Evolutionary conservation across 164 flowering plant genomes (phyloP), one percentile per base, ranked within the genome.

Genomic region (Vitis rotundifolia): DNA sequence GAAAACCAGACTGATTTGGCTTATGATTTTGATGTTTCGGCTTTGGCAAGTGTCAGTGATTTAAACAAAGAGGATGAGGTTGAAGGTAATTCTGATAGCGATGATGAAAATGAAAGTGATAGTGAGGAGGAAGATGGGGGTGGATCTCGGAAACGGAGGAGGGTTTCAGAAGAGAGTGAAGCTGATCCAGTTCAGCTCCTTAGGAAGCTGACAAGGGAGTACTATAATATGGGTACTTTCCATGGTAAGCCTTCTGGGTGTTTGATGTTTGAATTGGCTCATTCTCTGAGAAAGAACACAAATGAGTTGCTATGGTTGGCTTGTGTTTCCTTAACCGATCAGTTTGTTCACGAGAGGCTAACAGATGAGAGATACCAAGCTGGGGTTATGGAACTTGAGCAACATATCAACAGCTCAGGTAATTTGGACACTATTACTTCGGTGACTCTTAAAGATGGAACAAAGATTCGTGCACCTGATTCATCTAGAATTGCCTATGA

Each of bases 231-330:
- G 88, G 98, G 97, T n/a, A 92, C 89, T 48, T 94, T 88, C 69
- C 98, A 94, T 84, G 98, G 98, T 13, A 88, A 82, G 84, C 97
- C 98, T 2, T 94, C 98, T 0, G 98, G 98, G 28, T 89, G 91
- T 80, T 80, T 91, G 79, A 86, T 92, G 97, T 92, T 82, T 78
- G 98, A 94, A 29, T 78, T 92, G 44, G 85, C 90, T 1, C 88
- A 94, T 78, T 82, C 75, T 19, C 76, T 91, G 65, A 82, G 96
- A 76, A 94, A 88, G 79, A 94, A 90, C 84, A 90, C 88, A 1
- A 94, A 92, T 80, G 98, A 91, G 72, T 73, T 87, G 80, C 90
- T 94, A 15, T 94, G 99, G 99, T 74, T 94, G 73, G 94, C 97
- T 79, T 94, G 99, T 80, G 92, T 94, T 29, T 89, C 99, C 14